A percentile compares a stretch with the other conserved stretches of the same genome.
Conservation (phyloP, 1,139 yeast genomes). For the Pichia sp. region DNA sequence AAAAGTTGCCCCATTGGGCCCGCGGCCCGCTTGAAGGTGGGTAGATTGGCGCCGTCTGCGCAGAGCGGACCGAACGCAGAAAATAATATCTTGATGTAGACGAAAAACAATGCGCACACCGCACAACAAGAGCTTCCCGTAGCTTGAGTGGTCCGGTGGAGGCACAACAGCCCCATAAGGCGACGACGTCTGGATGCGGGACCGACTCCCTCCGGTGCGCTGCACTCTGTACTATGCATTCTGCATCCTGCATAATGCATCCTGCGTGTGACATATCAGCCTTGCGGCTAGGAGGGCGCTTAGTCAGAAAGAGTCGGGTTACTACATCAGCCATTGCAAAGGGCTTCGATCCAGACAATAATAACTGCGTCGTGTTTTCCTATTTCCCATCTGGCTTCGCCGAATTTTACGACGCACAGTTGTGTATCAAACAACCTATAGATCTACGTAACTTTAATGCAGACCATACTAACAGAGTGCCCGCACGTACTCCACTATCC, state of each 20-base stretch:
- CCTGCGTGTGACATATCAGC: not conserved
- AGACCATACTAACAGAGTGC: not conserved
- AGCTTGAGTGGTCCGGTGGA: not conserved
- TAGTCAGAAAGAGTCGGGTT: not conserved
- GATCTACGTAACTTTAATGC: not conserved
- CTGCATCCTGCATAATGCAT: not conserved
- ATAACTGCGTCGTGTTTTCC: not conserved
- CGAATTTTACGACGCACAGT: not conserved
- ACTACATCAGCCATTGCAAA: not conserved
- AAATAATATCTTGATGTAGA: not conserved
- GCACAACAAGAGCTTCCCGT: not conserved
- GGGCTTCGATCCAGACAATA: not conserved
- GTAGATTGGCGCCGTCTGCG: not conserved
- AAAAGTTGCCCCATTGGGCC: not conserved
- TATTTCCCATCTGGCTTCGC: constrained; percentile 1
- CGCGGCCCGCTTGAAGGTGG: not conserved
- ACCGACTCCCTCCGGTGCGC: not conserved
- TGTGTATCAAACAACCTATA: not conserved
- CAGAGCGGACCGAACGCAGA: not conserved
- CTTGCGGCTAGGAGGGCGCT: not conserved
- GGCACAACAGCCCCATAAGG: not conserved
- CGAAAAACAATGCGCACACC: not conserved
- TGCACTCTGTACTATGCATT: not conserved
- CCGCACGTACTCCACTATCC: not conserved
- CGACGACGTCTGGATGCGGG: not conserved